Base-by-base conservation (phyloP, 2,329 filamentous ascomycete species). In the Orbilia quercus region DNA sequence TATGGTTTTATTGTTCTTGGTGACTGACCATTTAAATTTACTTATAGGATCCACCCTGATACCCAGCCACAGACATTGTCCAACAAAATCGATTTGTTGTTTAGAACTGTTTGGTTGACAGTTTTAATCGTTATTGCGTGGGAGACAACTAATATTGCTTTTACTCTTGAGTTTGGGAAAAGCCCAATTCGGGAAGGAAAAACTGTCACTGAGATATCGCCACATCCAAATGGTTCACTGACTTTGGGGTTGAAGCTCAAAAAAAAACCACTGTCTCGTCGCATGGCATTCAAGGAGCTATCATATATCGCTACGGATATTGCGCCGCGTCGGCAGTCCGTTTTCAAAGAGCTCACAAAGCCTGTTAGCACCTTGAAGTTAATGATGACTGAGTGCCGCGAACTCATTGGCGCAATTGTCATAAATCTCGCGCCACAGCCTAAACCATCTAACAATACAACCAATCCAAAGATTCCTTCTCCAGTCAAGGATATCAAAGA, bases 341-440 rank as follows among this genome's bases (percentile, higher is more conserved):
- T 78, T 36, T 77, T 77, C 44, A 75, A 50, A 14, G 77, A 78
- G 48, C 70, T 77, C n/a, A 69, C 75, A 38, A 77, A 78, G 42
- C 76, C 77, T 16, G 48, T 63, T 20, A 74, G 54, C 34, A 76
- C 73, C 2, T 76, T 75, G 72, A 75, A 77, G 36, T 74, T 77
- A 38, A 76, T 78, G 11, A 45, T 77, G 31, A 71, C 71, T 7
- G 76, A 78, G 45, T 77, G 76, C 40, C 71, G 77, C 14, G 57
- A 58, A 6, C 60, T 75, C 9, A 63, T 78, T 14, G 59, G 50
- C 3, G 73, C 38, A 2, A 66, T 73, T 18, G 25, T 45, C 48
- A 51, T 54, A 2, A 53, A 47, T 23, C 12, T 73, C 16, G 40
- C 55, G 12, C 69, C 69, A 11, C 45, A 53, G 18, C 47, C 54